phyloP scores from a whole-genome alignment of 2,329 filamentous ascomycete genomes.

The Chaetomiaceae sp. region DNA sequence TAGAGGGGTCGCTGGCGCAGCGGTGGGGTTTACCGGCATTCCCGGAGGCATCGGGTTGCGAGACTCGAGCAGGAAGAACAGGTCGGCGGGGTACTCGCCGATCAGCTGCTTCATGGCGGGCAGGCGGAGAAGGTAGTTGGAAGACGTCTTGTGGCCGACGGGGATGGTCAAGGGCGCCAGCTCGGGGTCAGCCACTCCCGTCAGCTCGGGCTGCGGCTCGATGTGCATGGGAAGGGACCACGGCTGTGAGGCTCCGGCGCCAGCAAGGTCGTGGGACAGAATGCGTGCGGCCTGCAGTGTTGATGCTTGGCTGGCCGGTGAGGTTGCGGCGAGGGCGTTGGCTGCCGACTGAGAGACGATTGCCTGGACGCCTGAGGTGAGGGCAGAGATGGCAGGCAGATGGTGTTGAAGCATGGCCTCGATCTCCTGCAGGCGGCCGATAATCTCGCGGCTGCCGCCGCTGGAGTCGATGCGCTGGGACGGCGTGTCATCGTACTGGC shows the following conservation, averaged over 20 bases:
- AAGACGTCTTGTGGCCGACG: slow-evolving; percentile 10
- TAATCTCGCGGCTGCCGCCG: slow-evolving; percentile 6
- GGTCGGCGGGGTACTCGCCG: slow-evolving; percentile 6
- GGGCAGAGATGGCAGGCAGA: slow-evolving; percentile 2
- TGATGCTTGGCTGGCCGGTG: slow-evolving; percentile 4
- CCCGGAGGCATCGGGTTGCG: slow-evolving; percentile 4
- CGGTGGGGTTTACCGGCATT: neutral
- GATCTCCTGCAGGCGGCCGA: slow-evolving; percentile 6
- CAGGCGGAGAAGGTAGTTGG: slow-evolving; percentile 9
- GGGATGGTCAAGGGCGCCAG: slow-evolving; percentile 6
- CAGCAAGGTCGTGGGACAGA: slow-evolving; percentile 9
- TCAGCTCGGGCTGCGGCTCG: neutral
- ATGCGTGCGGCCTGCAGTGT: slow-evolving; percentile 6
- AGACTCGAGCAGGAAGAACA: slow-evolving; percentile 9
- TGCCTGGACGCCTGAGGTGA: slow-evolving; percentile 4
- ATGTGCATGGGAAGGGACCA: slow-evolving; percentile 2
- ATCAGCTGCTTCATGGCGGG: slow-evolving; percentile 8
- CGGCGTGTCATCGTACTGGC: slow-evolving; percentile 10
- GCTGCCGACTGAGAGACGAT: slow-evolving; percentile 1
- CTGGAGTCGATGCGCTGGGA: slow-evolving; percentile 7
- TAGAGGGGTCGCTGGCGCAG: neutral
- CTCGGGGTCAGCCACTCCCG: neutral
- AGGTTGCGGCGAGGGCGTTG: neutral
- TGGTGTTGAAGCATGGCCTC: slow-evolving; percentile 9
- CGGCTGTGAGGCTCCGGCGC: neutral